phyloP scores from a whole-genome alignment of 371 early-diverging fungal species.

The Syncephalis plumigaleata region DNA sequence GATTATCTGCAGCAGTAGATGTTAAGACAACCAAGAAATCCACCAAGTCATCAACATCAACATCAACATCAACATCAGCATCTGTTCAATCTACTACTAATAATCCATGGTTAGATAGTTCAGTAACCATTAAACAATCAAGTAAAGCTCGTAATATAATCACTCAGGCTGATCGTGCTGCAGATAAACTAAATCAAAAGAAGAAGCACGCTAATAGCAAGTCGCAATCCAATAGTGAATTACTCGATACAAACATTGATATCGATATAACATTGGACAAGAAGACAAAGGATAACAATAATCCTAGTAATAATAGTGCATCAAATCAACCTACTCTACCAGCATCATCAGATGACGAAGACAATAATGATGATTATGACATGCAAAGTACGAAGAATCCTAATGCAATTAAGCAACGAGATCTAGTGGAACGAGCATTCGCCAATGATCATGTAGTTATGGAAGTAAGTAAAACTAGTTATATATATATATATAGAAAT shows the following conservation, averaged over 20 bases:
- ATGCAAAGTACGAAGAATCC: constrained; percentile 14
- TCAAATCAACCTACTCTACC: constrained; percentile 2
- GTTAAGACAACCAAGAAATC: constrained; percentile 3
- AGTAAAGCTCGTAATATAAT: constrained; percentile 35
- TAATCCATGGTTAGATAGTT: constrained; percentile 46
- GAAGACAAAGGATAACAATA: constrained; percentile 15
- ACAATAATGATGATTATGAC: constrained; percentile 16
- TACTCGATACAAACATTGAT: constrained; percentile 36
- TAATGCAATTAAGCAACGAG: constrained; percentile 52
- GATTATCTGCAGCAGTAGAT: constrained; percentile 1
- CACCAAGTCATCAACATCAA: too few relatives aligned
- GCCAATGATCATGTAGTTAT: constrained; percentile 74
- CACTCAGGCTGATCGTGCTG: constrained; percentile 24
- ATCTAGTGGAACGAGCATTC: constrained; percentile 85
- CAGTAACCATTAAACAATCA: constrained; percentile 19
- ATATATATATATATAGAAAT: too few relatives aligned
- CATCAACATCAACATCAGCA: too few relatives aligned
- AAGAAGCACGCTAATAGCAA: constrained; percentile 15
- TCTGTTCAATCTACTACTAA: too few relatives aligned
- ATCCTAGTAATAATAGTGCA: constrained; percentile 1
- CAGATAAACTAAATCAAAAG: constrained; percentile 26
- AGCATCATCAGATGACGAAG: constrained; percentile 6
- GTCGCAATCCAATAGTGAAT: constrained; percentile 19
- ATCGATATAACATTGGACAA: constrained; percentile 20
- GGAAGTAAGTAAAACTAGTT: too few relatives aligned